Evolutionary conservation across 2,329 filamentous ascomycete species (phyloP).

Genomic region (Fusarium newnesense): DNA sequence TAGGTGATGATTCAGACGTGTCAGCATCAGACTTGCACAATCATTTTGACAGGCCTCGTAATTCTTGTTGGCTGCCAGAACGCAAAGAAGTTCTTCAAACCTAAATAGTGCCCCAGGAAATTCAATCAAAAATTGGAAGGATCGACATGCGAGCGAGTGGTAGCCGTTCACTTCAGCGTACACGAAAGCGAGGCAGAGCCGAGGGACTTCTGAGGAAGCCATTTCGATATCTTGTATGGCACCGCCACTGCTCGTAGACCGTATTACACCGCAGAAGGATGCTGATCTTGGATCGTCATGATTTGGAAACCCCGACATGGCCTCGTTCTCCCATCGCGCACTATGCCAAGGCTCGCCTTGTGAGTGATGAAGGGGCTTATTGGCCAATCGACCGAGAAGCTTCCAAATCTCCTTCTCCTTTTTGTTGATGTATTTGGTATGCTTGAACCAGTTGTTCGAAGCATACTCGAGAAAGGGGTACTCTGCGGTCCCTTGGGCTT

Average conservation of each 20-base stretch:
- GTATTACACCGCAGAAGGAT: fast-evolving
- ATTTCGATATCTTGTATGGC: too few relatives aligned
- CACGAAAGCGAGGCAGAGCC: background rate
- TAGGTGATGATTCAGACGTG: background rate
- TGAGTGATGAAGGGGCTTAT: background rate
- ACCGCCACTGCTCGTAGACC: too few relatives aligned
- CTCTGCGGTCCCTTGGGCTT: fast-evolving
- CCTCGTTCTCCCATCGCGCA: fast-evolving
- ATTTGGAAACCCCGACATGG: fast-evolving
- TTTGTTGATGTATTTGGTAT: background rate
- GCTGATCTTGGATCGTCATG: background rate
- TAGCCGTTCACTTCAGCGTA: background rate
- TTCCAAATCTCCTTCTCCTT: background rate
- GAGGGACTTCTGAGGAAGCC: background rate
- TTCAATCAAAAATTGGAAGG: background rate
- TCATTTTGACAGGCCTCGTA: background rate
- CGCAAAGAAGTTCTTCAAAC: background rate
- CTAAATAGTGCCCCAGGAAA: fast-evolving
- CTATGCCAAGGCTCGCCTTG: background rate
- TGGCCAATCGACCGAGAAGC: background rate
- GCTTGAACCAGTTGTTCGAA: background rate
- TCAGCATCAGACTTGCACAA: background rate
- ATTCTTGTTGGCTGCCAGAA: background rate
- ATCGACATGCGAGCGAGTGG: background rate
- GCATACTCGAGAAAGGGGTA: background rate